Evolutionary conservation across 352 stramenopile genomes (phyloP).

Genomic region (Globisporangium viniferum): DNA sequence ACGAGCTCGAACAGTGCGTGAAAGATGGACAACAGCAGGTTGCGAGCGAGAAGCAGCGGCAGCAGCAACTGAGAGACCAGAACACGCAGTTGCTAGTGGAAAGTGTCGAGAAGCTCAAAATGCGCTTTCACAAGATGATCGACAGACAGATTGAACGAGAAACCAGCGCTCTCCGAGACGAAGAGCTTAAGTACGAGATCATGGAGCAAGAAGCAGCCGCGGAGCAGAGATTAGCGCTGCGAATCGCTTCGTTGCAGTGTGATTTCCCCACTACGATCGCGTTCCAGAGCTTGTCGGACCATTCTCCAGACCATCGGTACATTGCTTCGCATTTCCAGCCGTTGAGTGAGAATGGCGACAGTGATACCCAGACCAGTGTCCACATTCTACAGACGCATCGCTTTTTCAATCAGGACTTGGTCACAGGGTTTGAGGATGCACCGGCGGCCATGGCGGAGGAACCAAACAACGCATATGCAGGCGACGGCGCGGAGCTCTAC

Average conservation of each 20-base stretch:
- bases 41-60: conserved; percentile 38
- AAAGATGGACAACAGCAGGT: conserved; percentile 39
- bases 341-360: conserved; percentile 1
- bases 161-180: conserved; percentile 16
- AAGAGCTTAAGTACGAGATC: conserved; percentile 37
- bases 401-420: conserved; percentile 38
- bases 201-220: conserved; percentile 48
- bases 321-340: conserved; percentile 39
- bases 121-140: conserved; percentile 24
- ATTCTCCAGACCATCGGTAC: conserved; percentile 44
- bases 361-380: conserved; percentile 6
- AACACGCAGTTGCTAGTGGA: conserved; percentile 34
- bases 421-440: conserved; percentile 23
- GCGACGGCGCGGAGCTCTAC: conserved; percentile 33
- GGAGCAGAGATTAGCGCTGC: conserved; percentile 36
- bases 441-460: neutral
- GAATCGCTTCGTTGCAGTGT: conserved; percentile 35
- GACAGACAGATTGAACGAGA: conserved; percentile 23
- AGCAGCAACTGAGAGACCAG: conserved; percentile 37
- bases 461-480: neutral
- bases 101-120: conserved; percentile 33
- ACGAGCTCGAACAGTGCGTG: conserved; percentile 52
- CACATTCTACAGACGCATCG: conserved; percentile 47
- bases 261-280: conserved; percentile 29
- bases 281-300: conserved; percentile 43